phyloP scores from a whole-genome alignment of 495 filamentous ascomycete species.

The Penicillium pulvis region DNA sequence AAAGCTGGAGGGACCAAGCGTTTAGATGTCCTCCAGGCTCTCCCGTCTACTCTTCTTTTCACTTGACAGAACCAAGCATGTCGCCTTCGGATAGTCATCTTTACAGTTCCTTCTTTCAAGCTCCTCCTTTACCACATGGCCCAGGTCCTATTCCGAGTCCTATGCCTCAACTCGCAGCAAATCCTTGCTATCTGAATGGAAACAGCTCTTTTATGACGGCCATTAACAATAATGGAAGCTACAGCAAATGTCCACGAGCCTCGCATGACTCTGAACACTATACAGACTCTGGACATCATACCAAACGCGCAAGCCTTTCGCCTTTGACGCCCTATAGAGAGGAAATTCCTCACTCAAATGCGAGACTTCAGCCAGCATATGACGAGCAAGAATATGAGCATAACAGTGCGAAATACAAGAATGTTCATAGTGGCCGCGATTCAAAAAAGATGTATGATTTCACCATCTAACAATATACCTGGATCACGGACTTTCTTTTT shows the following conservation, averaged over 20 bases:
- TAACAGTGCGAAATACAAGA: not conserved
- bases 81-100: not conserved
- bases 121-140: not conserved
- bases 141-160: not conserved
- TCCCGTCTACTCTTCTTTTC: not conserved
- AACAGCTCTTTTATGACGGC: not conserved
- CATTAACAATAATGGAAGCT: not conserved
- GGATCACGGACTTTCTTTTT: not conserved
- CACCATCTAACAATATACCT: not conserved
- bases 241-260: not conserved
- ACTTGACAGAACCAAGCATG: not conserved
- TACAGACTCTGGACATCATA: not conserved
- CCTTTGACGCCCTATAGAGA: not conserved
- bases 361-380: not conserved
- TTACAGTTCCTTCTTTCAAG: not conserved
- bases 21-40: not conserved
- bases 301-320: not conserved
- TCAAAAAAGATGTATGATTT: slow-evolving; percentile 1
- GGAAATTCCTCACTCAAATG: not conserved
- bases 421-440: not conserved
- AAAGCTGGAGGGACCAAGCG: not conserved
- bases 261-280: not conserved
- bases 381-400: not conserved
- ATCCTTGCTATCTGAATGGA: not conserved
- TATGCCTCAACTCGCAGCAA: not conserved